phyloP scores from a whole-genome alignment of 2,329 filamentous ascomycete species.

The Colletotrichum sp. region DNA sequence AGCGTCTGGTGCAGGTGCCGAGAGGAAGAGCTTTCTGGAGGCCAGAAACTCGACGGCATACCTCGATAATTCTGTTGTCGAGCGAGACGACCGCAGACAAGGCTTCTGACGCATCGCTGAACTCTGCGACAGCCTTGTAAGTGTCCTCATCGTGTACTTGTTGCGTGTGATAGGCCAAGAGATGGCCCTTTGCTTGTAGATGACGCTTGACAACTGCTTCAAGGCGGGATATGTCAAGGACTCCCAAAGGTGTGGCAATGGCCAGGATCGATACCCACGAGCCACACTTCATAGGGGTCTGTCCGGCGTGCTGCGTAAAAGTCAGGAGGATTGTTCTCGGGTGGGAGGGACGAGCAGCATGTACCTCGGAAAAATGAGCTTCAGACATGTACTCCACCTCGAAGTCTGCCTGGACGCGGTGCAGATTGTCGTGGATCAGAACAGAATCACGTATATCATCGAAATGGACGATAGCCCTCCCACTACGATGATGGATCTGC shows the following conservation, averaged over 20 bases:
- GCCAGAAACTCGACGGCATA: background rate
- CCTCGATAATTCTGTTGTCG: slow-evolving; percentile 14
- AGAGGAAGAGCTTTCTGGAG: background rate
- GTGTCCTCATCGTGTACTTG: background rate
- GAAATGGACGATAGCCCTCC: slow-evolving; percentile 60
- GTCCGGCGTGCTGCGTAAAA: slow-evolving; percentile 10
- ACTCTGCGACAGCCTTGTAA: slow-evolving; percentile 8
- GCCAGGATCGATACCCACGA: slow-evolving; percentile 8
- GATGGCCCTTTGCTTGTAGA: slow-evolving; percentile 2
- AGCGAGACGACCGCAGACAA: background rate
- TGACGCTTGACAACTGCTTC: slow-evolving; percentile 7
- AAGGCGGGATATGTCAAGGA: background rate
- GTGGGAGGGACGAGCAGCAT: background rate
- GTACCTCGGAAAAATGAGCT: slow-evolving; percentile 48
- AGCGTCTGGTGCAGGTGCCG: background rate
- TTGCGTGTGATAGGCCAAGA: background rate
- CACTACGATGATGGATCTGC: slow-evolving; percentile 34
- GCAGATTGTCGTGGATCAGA: slow-evolving; percentile 51
- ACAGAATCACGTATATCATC: slow-evolving; percentile 66
- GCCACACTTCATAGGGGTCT: background rate
- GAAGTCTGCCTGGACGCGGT: slow-evolving; percentile 51
- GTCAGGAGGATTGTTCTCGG: background rate
- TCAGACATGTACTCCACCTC: slow-evolving; percentile 47
- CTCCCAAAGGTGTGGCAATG: background rate
- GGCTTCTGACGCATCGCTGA: background rate